phyloP scores from a whole-genome alignment of 441 rosid species.

The Erysimum pusillum region DNA sequence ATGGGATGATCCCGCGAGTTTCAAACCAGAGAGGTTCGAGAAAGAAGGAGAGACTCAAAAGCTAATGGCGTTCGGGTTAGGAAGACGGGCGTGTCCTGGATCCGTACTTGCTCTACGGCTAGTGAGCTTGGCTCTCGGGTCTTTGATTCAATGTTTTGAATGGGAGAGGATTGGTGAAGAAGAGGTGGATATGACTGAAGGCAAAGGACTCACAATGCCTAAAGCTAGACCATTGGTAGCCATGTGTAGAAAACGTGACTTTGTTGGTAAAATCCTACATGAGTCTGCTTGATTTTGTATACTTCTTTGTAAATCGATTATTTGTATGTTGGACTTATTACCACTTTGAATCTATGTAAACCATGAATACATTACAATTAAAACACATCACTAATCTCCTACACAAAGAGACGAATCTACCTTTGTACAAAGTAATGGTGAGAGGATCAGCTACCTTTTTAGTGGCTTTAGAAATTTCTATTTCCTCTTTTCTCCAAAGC shows the following conservation, averaged over 20 bases:
- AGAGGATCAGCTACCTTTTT: no score
- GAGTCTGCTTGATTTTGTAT: slow-evolving; percentile 2
- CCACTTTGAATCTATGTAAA: background rate
- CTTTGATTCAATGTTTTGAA: slow-evolving; percentile 41
- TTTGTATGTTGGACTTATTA: background rate
- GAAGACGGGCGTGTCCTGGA: slow-evolving; percentile 43
- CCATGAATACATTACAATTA: background rate
- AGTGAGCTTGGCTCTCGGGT: slow-evolving; percentile 23
- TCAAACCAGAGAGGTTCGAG: slow-evolving; percentile 42
- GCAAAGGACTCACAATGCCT: slow-evolving; percentile 31
- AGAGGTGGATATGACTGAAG: slow-evolving; percentile 38
- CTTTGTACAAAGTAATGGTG: no score
- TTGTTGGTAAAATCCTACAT: background rate
- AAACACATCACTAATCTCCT: background rate
- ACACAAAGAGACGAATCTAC: no score
- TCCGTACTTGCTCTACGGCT: slow-evolving; percentile 36
- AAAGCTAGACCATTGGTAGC: slow-evolving; percentile 36
- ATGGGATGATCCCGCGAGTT: slow-evolving; percentile 35
- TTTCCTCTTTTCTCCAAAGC: no score
- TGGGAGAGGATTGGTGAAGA: slow-evolving; percentile 35
- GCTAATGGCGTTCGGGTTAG: slow-evolving; percentile 36
- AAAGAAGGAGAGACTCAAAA: slow-evolving; percentile 28
- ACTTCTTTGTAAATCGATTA: background rate
- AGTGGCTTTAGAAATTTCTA: no score
- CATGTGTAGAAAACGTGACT: slow-evolving; percentile 32